phyloP scores from a whole-genome alignment of 192 early-diverging fungal species.

The Coemansia sp. region DNA sequence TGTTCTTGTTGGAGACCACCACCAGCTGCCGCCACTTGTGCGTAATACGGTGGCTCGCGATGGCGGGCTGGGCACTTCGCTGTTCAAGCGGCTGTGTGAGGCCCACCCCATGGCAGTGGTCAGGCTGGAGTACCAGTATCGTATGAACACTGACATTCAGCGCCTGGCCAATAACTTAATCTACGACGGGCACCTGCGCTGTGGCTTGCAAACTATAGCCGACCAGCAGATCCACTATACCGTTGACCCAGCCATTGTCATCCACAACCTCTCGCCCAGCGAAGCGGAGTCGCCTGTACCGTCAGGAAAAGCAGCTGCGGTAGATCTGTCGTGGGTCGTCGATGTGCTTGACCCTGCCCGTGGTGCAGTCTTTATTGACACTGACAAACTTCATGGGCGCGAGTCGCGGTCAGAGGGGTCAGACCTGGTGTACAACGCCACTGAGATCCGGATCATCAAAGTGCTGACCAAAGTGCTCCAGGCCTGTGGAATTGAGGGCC shows the following conservation, averaged over 20 bases:
- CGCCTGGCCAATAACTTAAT: conserved; percentile 75
- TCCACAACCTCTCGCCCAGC: conserved; percentile 13
- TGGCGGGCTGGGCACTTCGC: conserved; percentile 55
- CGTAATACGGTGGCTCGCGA: conserved; percentile 40
- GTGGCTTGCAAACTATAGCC: conserved; percentile 68
- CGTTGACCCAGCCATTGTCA: conserved; percentile 13
- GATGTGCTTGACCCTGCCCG: conserved; percentile 62
- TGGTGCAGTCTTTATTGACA: conserved; percentile 78
- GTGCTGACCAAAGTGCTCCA: conserved; percentile 60
- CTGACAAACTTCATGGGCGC: conserved; percentile 63
- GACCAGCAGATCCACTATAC: conserved; percentile 44
- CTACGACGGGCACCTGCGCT: conserved; percentile 75
- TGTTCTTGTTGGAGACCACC: conserved; percentile 93
- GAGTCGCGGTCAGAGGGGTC: conserved; percentile 57
- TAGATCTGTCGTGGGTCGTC: conserved; percentile 59
- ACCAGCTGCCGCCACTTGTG: conserved; percentile 92
- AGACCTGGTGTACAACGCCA: conserved; percentile 67
- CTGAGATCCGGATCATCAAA: conserved; percentile 64
- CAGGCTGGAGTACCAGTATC: conserved; percentile 79
- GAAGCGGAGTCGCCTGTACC: background rate
- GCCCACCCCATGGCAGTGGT: conserved; percentile 75
- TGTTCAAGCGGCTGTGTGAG: conserved; percentile 82
- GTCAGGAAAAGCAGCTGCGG: background rate
- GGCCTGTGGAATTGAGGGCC: conserved; percentile 62
- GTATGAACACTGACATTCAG: conserved; percentile 94